Percentiles rank a stretch among this genome's conserved stretches.
Evolutionary conservation across 2,329 filamentous ascomycete species (phyloP).

Genomic region (Stemphylium lycopersici): DNA sequence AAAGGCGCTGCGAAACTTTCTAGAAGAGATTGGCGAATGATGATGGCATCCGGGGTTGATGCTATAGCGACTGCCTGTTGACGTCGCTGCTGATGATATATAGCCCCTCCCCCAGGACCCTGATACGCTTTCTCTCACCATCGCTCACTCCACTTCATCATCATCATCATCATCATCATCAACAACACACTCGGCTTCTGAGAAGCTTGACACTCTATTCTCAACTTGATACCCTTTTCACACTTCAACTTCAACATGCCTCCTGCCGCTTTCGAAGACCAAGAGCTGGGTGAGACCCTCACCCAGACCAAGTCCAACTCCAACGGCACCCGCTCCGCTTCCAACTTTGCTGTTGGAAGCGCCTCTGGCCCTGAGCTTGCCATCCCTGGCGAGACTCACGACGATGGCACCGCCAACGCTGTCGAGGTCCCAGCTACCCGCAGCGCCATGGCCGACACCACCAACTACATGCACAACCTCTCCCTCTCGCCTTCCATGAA

Average conservation of each 20-base stretch:
- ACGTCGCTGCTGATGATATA: conserved; percentile 28
- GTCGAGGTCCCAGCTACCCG: conserved; percentile 74
- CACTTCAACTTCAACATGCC: conserved; percentile 49
- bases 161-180: neutral
- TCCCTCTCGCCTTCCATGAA: conserved; percentile 71
- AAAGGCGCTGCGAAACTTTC: conserved; percentile 20
- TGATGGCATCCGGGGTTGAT: conserved; percentile 28
- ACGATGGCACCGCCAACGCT: conserved; percentile 51
- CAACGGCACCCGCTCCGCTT: conserved; percentile 20
- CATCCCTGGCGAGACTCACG: conserved; percentile 40
- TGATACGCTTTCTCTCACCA: conserved; percentile 9
- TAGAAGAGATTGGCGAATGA: conserved; percentile 23
- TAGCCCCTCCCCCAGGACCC: conserved; percentile 32
- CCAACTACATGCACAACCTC: conserved; percentile 75
- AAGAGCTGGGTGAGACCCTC: conserved; percentile 55
- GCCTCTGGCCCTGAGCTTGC: conserved; percentile 48
- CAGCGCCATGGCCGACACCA: conserved; percentile 70
- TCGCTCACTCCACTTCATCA: conserved; percentile 13
- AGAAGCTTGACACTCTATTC: conserved; percentile 7
- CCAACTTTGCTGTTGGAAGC: conserved; percentile 29
- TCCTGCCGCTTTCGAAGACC: conserved; percentile 61
- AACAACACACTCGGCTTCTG: conserved; percentile 8
- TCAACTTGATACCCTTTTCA: conserved; percentile 10
- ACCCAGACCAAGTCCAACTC: conserved; percentile 33
- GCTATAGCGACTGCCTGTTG: neutral